Evolutionary conservation across 2,329 filamentous ascomycete genomes (phyloP), one percentile per base, ranked within the genome.

Genomic region (Camptophora hylomeconis): DNA sequence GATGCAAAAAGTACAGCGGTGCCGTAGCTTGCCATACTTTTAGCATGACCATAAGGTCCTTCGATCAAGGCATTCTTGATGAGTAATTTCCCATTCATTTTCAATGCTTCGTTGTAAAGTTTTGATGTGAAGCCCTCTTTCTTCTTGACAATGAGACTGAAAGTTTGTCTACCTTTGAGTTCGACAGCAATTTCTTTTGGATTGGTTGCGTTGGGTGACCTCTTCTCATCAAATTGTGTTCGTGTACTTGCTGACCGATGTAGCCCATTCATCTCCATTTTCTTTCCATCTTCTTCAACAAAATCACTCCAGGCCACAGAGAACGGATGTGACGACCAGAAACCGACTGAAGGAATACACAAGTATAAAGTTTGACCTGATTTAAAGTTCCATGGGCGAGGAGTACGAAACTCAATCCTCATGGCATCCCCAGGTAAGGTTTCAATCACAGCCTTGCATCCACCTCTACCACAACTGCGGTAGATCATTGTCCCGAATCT

Each of bases 1-100:
- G 84, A 86, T 8, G 87, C 86, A 49, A 94, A 84, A 32, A 98
- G 75, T 39, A 98, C 71, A 24, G 77, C 75, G 23, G 92, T 89
- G 20, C 89, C 87, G 54, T 94, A 95, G 5, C 86, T 94, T 54
- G 84, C 76, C 40, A 95, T 75, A 36, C 74, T 75, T 55, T 93
- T 79, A 49, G 83, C 77, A 22, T 76, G 77, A 4, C 73, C 77
- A 50, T 95, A 95, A 1, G 89, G 87, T 0, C 89, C 89, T 57
- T 95, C 89, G 37, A 92, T 72, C 33, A 80, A 73, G 18, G 82
- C 84, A 33, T 65, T 68, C 31, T 86, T 62, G 7, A 65, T 64
- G 36, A 86, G 59, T 9, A 64, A 63, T 17, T 60, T 61, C 16
- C 26, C 53, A n/a, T 63, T 59, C 12, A 63, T 55, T 17, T 58